Percentiles rank a stretch among this genome's conserved stretches.
phyloP scores from a whole-genome alignment of 2,329 filamentous ascomycete genomes.

The Colletotrichum sp. region DNA sequence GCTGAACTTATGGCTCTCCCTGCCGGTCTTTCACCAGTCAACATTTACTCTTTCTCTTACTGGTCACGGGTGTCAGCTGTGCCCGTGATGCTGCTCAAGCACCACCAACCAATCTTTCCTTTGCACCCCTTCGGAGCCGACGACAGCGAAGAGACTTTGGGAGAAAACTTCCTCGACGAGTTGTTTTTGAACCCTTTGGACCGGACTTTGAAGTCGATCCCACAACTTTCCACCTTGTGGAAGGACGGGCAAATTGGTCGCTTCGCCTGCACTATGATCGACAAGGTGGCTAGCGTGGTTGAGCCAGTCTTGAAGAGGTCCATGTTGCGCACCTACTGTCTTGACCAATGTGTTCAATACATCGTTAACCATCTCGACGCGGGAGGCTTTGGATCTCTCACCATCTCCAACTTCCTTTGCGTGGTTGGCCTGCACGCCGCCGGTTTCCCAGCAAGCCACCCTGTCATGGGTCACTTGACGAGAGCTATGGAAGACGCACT shows the following conservation, averaged over 20 bases:
- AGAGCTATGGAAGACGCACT: neutral
- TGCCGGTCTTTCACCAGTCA: neutral
- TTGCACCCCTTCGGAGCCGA: neutral
- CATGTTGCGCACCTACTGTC: neutral
- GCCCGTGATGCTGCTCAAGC: neutral
- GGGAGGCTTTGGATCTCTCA: neutral
- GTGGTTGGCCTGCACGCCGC: neutral
- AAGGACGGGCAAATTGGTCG: neutral
- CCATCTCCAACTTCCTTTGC: neutral
- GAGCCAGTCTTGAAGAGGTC: neutral
- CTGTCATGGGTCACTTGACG: neutral
- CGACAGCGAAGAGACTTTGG: neutral
- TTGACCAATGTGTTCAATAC: neutral
- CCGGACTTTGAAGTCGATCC: neutral
- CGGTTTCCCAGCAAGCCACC: neutral
- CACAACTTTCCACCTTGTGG: neutral
- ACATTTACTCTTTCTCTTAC: slow-evolving; percentile 6
- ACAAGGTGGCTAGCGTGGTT: neutral
- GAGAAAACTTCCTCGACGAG: neutral
- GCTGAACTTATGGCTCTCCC: slow-evolving; percentile 1
- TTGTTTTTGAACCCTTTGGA: neutral
- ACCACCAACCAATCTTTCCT: neutral
- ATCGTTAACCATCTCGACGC: neutral
- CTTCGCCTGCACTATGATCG: neutral
- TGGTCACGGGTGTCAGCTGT: slow-evolving; percentile 4